Evolutionary conservation across 139 green algal genomes (phyloP), one percentile per base, ranked within the genome.

Genomic region (Auxenochlorella pyrenoidosa): DNA sequence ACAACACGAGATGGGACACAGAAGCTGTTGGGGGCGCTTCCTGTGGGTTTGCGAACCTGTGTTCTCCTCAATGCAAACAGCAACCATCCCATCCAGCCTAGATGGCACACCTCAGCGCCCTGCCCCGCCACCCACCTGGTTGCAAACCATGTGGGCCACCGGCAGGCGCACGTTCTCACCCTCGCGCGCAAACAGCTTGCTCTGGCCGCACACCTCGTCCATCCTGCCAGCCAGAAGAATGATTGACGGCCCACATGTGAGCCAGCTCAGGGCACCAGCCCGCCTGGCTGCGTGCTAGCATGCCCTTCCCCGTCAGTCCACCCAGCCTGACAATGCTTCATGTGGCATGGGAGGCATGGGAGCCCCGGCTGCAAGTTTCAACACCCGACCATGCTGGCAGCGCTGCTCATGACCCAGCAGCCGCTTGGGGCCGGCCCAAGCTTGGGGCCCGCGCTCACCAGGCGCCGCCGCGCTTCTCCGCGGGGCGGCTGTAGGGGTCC

Each of bases 131-230:
- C 70, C 40, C 70, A 76, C 70, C 70, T 76, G 76, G 91, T 99
- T 97, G 93, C 93, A 98, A 30, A 99, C 97, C 97, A 99, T 99
- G 93, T 99, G 97, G 16, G 96, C 97, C 15, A 98, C 93, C 40
- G 97, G 97, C 78, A 99, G 96, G 5, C 97, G 95, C 47, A 97
- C 94, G 5, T 47, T 34, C 38, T 90, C 78, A n/a, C 90, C 88
- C 19, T 88, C 84, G 6, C 65, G 68, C 19, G 90, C 93, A 83
- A 97, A 86, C 79, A 95, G 88, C 76, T 73, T 81, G 70, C 58
- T 90, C 90, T 94, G 92, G 5, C 91, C 91, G 43, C 93, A 87
- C 72, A 98, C 96, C 91, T 98, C 96, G 47, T 97, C 96, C 97
- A 99, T 99, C 95, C 82, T 86, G 66, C 63, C 5, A 38, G 22